Conservation (phyloP, 257 asterid species). For the Przewalskia tangutica region DNA sequence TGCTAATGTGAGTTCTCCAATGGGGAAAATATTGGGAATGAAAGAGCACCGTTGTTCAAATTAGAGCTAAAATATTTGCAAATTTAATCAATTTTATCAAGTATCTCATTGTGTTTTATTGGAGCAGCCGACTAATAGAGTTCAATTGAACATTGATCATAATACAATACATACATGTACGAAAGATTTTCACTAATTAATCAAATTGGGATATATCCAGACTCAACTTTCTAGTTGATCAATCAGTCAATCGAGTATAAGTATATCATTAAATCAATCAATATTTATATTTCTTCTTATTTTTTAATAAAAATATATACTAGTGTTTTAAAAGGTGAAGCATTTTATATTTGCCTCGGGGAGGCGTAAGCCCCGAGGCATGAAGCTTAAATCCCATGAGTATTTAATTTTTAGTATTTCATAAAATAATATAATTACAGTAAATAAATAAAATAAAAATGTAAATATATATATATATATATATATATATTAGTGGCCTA, state of each 20-base stretch:
- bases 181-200: not conserved
- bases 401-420: no score
- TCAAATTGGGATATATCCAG: not conserved
- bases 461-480: no score
- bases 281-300: not conserved
- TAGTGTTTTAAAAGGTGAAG: no score
- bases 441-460: no score
- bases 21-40: not conserved
- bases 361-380: no score
- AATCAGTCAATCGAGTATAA: not conserved
- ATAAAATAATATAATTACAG: no score
- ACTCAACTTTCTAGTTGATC: not conserved
- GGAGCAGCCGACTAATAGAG: not conserved
- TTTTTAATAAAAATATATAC: not conserved
- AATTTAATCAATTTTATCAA: not conserved
- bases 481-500: no score
- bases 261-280: not conserved
- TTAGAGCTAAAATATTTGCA: not conserved
- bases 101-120: not conserved
- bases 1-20: not conserved
- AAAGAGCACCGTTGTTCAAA: not conserved
- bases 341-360: no score
- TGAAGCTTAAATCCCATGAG: no score
- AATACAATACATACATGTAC: not conserved
- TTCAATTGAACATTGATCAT: not conserved